Percentiles rank a stretch among this genome's conserved stretches.
phyloP scores from a whole-genome alignment of 495 filamentous ascomycete species.

The Neurospora sp. region DNA sequence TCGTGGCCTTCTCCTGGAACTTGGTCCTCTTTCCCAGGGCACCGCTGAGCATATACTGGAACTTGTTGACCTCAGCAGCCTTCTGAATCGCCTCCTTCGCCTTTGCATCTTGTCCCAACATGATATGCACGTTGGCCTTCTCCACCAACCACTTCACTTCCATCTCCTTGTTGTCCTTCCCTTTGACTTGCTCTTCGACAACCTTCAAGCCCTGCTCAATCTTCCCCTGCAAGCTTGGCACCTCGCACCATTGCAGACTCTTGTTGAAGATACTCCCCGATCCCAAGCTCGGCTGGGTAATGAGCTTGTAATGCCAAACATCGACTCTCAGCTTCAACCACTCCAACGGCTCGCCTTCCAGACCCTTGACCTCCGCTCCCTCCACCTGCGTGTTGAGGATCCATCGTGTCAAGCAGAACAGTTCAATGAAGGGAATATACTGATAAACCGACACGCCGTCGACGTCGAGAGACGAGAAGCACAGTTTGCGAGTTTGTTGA shows the following conservation, averaged over 20 bases:
- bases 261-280: constrained; percentile 36
- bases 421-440: constrained; percentile 69
- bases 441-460: constrained; percentile 84
- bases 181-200: constrained; percentile 35
- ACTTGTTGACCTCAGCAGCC: constrained; percentile 52
- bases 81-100: constrained; percentile 59
- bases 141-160: constrained; percentile 65
- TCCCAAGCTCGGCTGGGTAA: constrained; percentile 61
- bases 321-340: constrained; percentile 60
- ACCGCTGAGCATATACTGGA: constrained; percentile 79
- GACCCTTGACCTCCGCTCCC: not conserved
- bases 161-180: constrained; percentile 25
- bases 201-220: constrained; percentile 38
- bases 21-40: constrained; percentile 83
- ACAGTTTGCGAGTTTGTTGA: constrained; percentile 11
- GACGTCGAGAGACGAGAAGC: constrained; percentile 56
- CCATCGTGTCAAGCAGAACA: constrained; percentile 66
- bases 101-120: constrained; percentile 71
- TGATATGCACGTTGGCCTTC: constrained; percentile 70
- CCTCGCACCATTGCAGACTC: constrained; percentile 37
- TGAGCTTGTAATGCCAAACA: constrained; percentile 79
- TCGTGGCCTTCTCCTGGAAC: constrained; percentile 81
- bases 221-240: constrained; percentile 35
- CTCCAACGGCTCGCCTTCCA: constrained; percentile 9
- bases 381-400: constrained; percentile 43